A percentile compares a stretch with the other conserved stretches of the same genome.
These are phyloP conservation scores for Epichloe festucae DNA, from an alignment of 2,329 filamentous ascomycete species.

Conservation along the genomic window DNA sequence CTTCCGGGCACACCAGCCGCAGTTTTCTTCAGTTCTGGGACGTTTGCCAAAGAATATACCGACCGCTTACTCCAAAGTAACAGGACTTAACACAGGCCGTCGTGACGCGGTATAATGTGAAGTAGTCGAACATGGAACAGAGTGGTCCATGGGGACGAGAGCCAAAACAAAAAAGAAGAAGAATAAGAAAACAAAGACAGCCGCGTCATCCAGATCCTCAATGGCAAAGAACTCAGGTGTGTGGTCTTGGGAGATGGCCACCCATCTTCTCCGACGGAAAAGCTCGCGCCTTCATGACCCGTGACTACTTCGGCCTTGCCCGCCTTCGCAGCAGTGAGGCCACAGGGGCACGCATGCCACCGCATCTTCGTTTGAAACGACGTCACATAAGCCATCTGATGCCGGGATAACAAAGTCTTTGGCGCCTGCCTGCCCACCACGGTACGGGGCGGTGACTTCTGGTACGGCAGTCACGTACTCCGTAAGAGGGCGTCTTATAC, in stretches of 20 bases:
- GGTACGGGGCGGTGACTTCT: constrained; percentile 42
- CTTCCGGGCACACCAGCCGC: too few relatives aligned
- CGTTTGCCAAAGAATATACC: too few relatives aligned
- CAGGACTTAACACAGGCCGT: too few relatives aligned
- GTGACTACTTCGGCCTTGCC: constrained; percentile 13
- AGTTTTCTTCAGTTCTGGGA: too few relatives aligned
- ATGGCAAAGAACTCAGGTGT: constrained; percentile 50
- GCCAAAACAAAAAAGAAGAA: too few relatives aligned
- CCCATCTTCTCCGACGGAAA: constrained; percentile 9
- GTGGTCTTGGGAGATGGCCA: constrained; percentile 14
- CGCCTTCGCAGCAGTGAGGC: constrained; percentile 21
- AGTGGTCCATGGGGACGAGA: too few relatives aligned
- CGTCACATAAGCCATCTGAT: constrained; percentile 55
- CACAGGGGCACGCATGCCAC: constrained; percentile 45
- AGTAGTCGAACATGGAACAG: constrained; percentile 16
- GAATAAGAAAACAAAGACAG: constrained; percentile 25
- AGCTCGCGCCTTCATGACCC: constrained; percentile 7
- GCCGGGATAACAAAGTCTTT: constrained; percentile 51
- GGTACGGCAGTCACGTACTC: constrained; percentile 53
- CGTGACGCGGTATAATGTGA: too few relatives aligned
- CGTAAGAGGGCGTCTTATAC: constrained; percentile 38
- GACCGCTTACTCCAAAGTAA: too few relatives aligned
- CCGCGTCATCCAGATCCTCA: constrained; percentile 62
- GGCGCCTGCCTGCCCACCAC: constrained; percentile 23
- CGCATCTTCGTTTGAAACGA: constrained; percentile 41